phyloP scores from a whole-genome alignment of 306 rosid species.

The Citrullus amarus region DNA sequence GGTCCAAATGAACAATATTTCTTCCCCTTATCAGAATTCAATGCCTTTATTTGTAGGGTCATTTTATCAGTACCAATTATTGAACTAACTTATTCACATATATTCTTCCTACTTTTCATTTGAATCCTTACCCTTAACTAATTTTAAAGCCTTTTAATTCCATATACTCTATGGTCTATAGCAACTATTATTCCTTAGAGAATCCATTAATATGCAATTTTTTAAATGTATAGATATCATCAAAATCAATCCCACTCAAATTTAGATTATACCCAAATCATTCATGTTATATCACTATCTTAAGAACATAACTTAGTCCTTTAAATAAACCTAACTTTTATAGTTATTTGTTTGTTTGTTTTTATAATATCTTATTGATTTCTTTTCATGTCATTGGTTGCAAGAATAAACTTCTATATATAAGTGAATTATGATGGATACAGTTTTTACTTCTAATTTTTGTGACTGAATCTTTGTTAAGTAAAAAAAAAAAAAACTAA shows the following conservation, averaged over 20 bases:
- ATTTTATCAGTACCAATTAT: neutral
- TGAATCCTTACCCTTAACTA: neutral
- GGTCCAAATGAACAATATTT: slow-evolving; percentile 2
- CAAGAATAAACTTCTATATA: too few species aligned
- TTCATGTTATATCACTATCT: neutral
- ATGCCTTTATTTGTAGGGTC: slow-evolving; percentile 4
- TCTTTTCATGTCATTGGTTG: too few species aligned
- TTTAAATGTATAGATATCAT: neutral
- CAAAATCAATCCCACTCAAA: neutral
- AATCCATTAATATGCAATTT: neutral
- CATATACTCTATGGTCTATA: neutral
- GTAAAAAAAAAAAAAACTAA: too few species aligned
- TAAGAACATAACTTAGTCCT: neutral
- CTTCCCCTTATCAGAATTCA: slow-evolving; percentile 4
- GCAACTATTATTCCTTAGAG: neutral
- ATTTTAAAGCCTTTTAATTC: neutral
- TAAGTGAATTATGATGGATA: too few species aligned
- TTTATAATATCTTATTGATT: neutral
- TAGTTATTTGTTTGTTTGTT: neutral
- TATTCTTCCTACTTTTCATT: neutral
- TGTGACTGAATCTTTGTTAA: neutral
- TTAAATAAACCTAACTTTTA: neutral
- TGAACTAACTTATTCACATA: slow-evolving; percentile 1
- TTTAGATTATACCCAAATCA: neutral
- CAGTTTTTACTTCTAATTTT: neutral